Percentiles rank a stretch among this genome's conserved stretches.
phyloP scores from a whole-genome alignment of 1,284 basidiomycete species.

The Quambalaria eucalypti region DNA sequence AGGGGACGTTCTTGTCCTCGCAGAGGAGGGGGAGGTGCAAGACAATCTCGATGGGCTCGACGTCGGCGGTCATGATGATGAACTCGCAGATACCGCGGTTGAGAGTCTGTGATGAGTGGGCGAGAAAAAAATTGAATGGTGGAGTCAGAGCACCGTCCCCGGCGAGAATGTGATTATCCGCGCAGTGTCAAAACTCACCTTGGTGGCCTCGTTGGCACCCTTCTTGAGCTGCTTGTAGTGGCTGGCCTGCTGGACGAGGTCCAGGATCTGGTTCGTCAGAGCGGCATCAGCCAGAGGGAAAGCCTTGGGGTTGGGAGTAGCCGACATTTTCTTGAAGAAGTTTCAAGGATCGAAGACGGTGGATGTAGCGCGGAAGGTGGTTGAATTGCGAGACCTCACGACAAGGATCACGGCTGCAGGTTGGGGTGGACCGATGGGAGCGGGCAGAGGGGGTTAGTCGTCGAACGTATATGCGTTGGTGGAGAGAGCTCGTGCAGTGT shows the following conservation, averaged over 20 bases:
- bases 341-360: slow-evolving; percentile 12
- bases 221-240: slow-evolving; percentile 98
- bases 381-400: slow-evolving; percentile 11
- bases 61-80: slow-evolving; percentile 82
- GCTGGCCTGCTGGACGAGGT: slow-evolving; percentile 49
- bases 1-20: slow-evolving; percentile 99
- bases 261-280: slow-evolving; percentile 82
- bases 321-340: background rate
- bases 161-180: background rate
- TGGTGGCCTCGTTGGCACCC: slow-evolving; percentile 88
- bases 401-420: slow-evolving; percentile 15
- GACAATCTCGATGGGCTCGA: slow-evolving; percentile 94
- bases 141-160: too few species aligned
- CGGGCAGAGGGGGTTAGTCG: too few species aligned
- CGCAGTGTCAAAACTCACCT: slow-evolving; percentile 45
- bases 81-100: slow-evolving; percentile 98
- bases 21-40: slow-evolving; percentile 93
- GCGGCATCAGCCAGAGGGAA: slow-evolving; percentile 83
- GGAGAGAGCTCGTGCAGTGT: too few species aligned
- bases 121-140: too few species aligned
- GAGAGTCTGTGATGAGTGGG: slow-evolving; percentile 56
- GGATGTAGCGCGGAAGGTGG: background rate
- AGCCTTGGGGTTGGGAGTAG: slow-evolving; percentile 61
- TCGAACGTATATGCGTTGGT: too few species aligned
- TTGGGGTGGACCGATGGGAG: too few species aligned